phyloP scores from a whole-genome alignment of 1,284 basidiomycete species.

The Cutaneotrichosporon cavernicola region DNA sequence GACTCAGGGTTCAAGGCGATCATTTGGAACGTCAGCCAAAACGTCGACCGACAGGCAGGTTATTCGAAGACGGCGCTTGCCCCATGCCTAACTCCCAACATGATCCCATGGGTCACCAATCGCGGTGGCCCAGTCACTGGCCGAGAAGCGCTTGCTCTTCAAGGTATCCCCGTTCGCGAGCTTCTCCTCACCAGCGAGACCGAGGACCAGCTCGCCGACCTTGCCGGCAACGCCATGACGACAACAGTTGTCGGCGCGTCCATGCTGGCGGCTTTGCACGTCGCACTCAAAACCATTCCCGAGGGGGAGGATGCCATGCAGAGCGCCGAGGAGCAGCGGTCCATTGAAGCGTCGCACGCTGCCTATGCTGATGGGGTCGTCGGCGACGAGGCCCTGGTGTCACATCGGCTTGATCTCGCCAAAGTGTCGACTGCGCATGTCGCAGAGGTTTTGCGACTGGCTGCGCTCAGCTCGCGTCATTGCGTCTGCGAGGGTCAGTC shows the following conservation, averaged over 20 bases:
- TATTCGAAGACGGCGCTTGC: constrained; percentile 78
- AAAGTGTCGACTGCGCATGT: constrained; percentile 59
- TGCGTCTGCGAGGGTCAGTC: constrained; percentile 86
- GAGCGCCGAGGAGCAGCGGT: constrained; percentile 51
- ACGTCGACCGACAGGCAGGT: constrained; percentile 85
- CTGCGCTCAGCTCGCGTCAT: constrained; percentile 70
- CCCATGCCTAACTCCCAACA: constrained; percentile 88
- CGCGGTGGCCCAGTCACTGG: constrained; percentile 96
- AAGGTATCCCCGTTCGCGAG: constrained; percentile 88
- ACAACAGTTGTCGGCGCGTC: constrained; percentile 91
- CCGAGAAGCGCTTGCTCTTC: constrained; percentile 85
- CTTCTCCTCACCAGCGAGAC: constrained; percentile 86
- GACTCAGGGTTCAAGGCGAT: constrained; percentile 88
- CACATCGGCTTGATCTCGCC: constrained; percentile 68
- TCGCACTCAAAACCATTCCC: constrained; percentile 63
- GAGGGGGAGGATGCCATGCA: constrained; percentile 65
- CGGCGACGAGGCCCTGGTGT: constrained; percentile 66
- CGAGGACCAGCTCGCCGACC: constrained; percentile 88
- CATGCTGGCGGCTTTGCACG: constrained; percentile 76
- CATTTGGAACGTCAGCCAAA: constrained; percentile 97
- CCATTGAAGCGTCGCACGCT: constrained; percentile 52
- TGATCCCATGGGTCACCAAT: constrained; percentile 94
- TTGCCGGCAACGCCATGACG: constrained; percentile 96
- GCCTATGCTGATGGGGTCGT: constrained; percentile 60
- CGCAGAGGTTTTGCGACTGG: constrained; percentile 63